Evolutionary conservation across 306 rosid species (phyloP).

Genomic region (Senna siamea): DNA sequence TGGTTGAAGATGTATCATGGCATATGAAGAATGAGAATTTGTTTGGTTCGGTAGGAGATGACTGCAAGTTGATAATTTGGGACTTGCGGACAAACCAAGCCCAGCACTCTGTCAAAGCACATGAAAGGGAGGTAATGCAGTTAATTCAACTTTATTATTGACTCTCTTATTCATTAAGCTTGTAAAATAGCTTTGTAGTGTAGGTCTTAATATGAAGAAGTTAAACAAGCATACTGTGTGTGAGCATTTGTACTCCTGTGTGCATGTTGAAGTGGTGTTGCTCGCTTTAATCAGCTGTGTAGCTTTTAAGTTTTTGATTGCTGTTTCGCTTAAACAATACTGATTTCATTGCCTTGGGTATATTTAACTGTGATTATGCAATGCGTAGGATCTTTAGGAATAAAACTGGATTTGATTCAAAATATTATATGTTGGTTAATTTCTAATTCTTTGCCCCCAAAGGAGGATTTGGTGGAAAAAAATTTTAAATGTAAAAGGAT

Average conservation of each 20-base stretch:
- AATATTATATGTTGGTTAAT: not conserved
- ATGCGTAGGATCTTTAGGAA: not conserved
- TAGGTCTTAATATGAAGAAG: slow-evolving; percentile 1
- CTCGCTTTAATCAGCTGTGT: not conserved
- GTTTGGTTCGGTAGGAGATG: slow-evolving; percentile 95
- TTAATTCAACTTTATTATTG: not conserved
- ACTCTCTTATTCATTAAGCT: slow-evolving; percentile 1
- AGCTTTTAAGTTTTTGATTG: not conserved
- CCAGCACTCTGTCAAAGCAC: slow-evolving; percentile 72
- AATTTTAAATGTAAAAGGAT: not conserved
- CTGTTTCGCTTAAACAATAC: not conserved
- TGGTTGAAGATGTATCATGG: slow-evolving; percentile 89
- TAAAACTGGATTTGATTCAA: not conserved
- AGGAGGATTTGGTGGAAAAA: not conserved
- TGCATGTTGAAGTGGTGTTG: not conserved
- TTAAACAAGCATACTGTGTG: not conserved
- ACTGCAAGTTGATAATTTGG: slow-evolving; percentile 79
- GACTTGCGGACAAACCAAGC: slow-evolving; percentile 75
- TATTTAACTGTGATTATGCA: not conserved
- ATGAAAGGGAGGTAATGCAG: slow-evolving; percentile 75
- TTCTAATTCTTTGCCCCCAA: not conserved
- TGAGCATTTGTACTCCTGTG: not conserved
- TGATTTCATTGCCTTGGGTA: not conserved
- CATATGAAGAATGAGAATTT: slow-evolving; percentile 65
- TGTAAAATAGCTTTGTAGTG: slow-evolving; percentile 3